These are phyloP conservation scores for Botryotinia calthae DNA, from an alignment of 2,329 filamentous ascomycete species.

Conservation along the genomic window DNA sequence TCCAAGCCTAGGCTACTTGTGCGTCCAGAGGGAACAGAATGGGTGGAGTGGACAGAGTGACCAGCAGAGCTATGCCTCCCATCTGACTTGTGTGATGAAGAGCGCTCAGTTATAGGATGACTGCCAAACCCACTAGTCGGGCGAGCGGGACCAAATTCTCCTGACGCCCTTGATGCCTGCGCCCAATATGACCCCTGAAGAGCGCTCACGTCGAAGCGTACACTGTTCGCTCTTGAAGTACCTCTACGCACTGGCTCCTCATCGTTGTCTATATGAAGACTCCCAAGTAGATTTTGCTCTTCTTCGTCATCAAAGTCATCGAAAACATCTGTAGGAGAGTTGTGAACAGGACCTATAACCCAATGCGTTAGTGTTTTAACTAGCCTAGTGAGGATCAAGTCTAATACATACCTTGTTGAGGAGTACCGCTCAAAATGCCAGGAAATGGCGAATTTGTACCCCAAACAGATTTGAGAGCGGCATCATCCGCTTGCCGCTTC, in stretches of 20 bases:
- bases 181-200: conserved; percentile 84
- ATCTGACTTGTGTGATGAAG: conserved; percentile 92
- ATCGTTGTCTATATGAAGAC: conserved; percentile 80
- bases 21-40: conserved; percentile 73
- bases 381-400: background rate
- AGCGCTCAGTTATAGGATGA: conserved; percentile 82
- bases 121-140: conserved; percentile 77
- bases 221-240: conserved; percentile 91
- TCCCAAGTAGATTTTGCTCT: conserved; percentile 73
- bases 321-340: conserved; percentile 80
- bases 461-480: conserved; percentile 82
- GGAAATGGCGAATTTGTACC: conserved; percentile 87
- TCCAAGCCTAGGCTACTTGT: conserved; percentile 88
- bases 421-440: conserved; percentile 75
- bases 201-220: conserved; percentile 94
- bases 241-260: conserved; percentile 83
- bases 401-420: conserved; percentile 73
- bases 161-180: conserved; percentile 76
- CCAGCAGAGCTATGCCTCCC: conserved; percentile 92
- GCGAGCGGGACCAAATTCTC: conserved; percentile 74
- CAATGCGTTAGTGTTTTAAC: conserved; percentile 29
- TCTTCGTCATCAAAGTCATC: conserved; percentile 85
- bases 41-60: conserved; percentile 67
- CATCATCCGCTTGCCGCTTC: conserved; percentile 66
- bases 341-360: conserved; percentile 68